Evolutionary conservation across 805 yeast species (phyloP).

Genomic region (Candida montana): DNA sequence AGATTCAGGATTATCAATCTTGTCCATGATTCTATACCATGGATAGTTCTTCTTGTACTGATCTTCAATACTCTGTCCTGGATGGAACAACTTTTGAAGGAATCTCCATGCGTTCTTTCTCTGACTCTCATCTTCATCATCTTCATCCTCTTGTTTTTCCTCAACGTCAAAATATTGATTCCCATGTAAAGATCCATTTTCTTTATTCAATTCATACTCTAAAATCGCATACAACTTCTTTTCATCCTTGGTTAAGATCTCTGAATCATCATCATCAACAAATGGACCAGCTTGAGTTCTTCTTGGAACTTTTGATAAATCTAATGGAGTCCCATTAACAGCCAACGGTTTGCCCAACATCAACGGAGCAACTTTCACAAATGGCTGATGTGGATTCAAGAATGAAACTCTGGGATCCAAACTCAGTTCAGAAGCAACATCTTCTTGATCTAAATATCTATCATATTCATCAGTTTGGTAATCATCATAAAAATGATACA

Average conservation of each 20-base stretch:
- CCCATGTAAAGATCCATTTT: slow-evolving; percentile 4
- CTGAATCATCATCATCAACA: slow-evolving; percentile 1
- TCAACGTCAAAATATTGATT: not conserved
- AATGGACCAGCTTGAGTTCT: slow-evolving; percentile 11
- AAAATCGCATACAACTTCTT: slow-evolving; percentile 16
- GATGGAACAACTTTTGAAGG: slow-evolving; percentile 8
- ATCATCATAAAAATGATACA: slow-evolving; percentile 1
- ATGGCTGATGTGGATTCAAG: slow-evolving; percentile 15
- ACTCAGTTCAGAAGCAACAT: not conserved
- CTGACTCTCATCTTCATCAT: slow-evolving; percentile 1
- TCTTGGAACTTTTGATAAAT: slow-evolving; percentile 17
- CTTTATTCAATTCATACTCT: slow-evolving; percentile 19
- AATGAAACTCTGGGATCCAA: slow-evolving; percentile 10
- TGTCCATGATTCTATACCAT: slow-evolving; percentile 17
- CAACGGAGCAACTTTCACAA: slow-evolving; percentile 18
- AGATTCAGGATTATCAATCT: slow-evolving; percentile 10
- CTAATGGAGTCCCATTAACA: slow-evolving; percentile 16
- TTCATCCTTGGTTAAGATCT: slow-evolving; percentile 14
- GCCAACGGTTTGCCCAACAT: slow-evolving; percentile 18
- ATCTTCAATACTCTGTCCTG: slow-evolving; percentile 3
- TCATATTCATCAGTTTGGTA: not conserved
- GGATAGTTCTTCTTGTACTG: slow-evolving; percentile 12
- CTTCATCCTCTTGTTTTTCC: slow-evolving; percentile 6
- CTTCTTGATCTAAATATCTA: not conserved
- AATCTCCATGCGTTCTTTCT: too few species aligned